Percentiles rank a stretch among this genome's conserved stretches.
phyloP scores from a whole-genome alignment of 2,329 filamentous ascomycete species.

The Aspergillus pseudotamarii region DNA sequence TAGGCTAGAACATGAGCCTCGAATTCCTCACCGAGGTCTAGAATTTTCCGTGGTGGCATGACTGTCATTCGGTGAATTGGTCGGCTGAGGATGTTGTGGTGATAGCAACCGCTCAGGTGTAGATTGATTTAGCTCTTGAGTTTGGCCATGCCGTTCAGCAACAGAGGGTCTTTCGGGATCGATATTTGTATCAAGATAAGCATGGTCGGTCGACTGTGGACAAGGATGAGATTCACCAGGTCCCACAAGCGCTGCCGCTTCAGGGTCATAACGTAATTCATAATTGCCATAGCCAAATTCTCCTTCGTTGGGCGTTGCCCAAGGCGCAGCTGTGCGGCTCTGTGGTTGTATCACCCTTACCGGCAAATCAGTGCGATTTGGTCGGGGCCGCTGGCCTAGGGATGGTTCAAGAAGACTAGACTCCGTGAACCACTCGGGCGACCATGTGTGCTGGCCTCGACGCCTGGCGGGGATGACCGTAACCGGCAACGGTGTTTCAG shows the following conservation, averaged over 20 bases:
- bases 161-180: background rate
- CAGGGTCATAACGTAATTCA: slow-evolving; percentile 42
- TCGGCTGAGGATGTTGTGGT: background rate
- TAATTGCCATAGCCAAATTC: slow-evolving; percentile 29
- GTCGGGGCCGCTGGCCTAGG: slow-evolving; percentile 15
- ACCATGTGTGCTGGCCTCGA: slow-evolving; percentile 58
- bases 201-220: background rate
- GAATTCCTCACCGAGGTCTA: background rate
- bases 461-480: slow-evolving; percentile 64
- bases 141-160: background rate
- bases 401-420: slow-evolving; percentile 26
- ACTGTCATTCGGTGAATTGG: background rate
- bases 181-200: background rate
- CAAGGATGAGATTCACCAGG: slow-evolving; percentile 22
- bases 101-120: background rate
- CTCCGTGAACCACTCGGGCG: slow-evolving; percentile 43
- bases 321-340: slow-evolving; percentile 55
- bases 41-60: background rate
- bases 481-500: slow-evolving; percentile 53
- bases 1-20: background rate
- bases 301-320: slow-evolving; percentile 50
- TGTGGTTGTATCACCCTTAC: slow-evolving; percentile 64
- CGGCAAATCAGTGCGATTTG: slow-evolving; percentile 37
- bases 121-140: background rate
- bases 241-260: slow-evolving; percentile 40